Evolutionary conservation across 139 green algal genomes (phyloP).

Genomic region (Closterium sp.): DNA sequence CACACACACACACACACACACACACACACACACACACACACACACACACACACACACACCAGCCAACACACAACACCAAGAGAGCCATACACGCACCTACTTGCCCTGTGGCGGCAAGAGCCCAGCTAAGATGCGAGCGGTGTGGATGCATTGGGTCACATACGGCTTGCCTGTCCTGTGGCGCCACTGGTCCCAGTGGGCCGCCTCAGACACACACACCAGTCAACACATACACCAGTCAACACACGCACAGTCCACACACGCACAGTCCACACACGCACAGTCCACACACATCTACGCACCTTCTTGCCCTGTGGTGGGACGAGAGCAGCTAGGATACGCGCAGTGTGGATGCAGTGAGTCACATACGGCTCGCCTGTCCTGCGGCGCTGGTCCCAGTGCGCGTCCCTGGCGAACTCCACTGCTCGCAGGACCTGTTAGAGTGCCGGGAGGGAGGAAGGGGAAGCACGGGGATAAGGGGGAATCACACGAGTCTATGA

Average conservation of each 20-base stretch:
- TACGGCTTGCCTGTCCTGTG: conserved; percentile 90
- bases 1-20: background rate
- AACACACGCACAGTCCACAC: background rate
- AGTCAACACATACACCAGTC: no score
- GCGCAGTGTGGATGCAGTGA: conserved; percentile 90
- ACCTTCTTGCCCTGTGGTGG: conserved; percentile 36
- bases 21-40: conserved; percentile 17
- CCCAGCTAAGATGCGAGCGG: conserved; percentile 80
- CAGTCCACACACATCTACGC: background rate
- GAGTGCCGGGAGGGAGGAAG: background rate
- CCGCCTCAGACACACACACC: no score
- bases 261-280: background rate
- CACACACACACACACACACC: background rate
- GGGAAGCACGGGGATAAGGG: background rate
- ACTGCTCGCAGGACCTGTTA: conserved; percentile 64
- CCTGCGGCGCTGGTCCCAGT: conserved; percentile 76
- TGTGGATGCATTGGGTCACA: conserved; percentile 88
- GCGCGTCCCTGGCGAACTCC: conserved; percentile 77
- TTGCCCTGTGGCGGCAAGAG: conserved; percentile 39
- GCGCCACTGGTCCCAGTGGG: conserved; percentile 75
- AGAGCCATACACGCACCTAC: background rate
- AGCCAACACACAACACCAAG: no score
- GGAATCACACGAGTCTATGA: conserved; percentile 5
- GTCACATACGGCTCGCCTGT: conserved; percentile 87
- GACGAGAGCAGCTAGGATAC: conserved; percentile 73